Percentiles rank a stretch among this genome's conserved stretches.
phyloP scores from a whole-genome alignment of 352 stramenopile genomes.

The Phytophthora capsici region DNA sequence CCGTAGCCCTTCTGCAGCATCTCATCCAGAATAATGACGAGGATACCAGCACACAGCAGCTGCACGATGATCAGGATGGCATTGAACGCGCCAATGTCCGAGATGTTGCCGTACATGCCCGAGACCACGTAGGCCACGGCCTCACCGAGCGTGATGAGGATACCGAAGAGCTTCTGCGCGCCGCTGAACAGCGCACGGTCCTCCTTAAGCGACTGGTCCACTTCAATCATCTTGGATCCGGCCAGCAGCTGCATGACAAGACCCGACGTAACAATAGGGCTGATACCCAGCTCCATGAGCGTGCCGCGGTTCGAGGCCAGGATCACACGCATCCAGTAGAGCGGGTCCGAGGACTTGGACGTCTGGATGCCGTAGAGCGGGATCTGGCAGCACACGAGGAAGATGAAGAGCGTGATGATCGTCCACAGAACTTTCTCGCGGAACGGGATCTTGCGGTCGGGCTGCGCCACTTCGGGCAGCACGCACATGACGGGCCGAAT shows the following conservation, averaged over 20 bases:
- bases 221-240: constrained; percentile 98
- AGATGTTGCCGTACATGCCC: constrained; percentile 99
- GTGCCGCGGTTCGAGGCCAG: constrained; percentile 98
- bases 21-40: constrained; percentile 99
- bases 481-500: constrained; percentile 99
- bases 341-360: constrained; percentile 98
- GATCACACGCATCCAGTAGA: constrained; percentile 99
- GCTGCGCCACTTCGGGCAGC: constrained; percentile 97
- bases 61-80: constrained; percentile 99
- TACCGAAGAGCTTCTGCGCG: constrained; percentile 99
- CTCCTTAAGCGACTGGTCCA: constrained; percentile 99
- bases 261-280: constrained; percentile 98
- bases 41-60: constrained; percentile 98
- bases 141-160: constrained; percentile 99
- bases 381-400: constrained; percentile 99
- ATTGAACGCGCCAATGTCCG: constrained; percentile 98
- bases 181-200: constrained; percentile 97
- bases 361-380: constrained; percentile 99
- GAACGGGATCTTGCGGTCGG: constrained; percentile 98
- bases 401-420: constrained; percentile 99
- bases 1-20: constrained; percentile 99
- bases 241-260: constrained; percentile 99
- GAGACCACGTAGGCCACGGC: constrained; percentile 99
- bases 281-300: constrained; percentile 99
- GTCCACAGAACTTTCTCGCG: constrained; percentile 99